Evolutionary conservation across 164 flowering plant species (phyloP).

Genomic region (Akebia trifoliata): DNA sequence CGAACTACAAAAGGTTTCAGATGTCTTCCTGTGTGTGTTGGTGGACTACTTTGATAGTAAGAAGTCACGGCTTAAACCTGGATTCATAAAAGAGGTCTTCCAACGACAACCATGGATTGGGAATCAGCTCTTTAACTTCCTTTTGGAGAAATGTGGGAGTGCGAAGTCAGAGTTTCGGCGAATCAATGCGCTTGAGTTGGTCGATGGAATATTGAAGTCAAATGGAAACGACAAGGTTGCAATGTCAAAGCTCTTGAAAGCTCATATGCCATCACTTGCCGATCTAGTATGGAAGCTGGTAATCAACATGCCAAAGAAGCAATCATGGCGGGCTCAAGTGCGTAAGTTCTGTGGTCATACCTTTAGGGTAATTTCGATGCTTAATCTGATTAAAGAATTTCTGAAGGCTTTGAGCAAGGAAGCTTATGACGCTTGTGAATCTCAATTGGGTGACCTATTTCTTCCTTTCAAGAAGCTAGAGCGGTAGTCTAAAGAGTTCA

Average conservation of each 20-base stretch:
- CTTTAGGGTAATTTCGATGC: conserved; percentile 40
- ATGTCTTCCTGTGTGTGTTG: conserved; percentile 40
- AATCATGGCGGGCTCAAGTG: conserved; percentile 54
- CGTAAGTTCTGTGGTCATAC: conserved; percentile 56
- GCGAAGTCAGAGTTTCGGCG: conserved; percentile 65
- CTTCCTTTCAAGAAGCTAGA: conserved; percentile 35
- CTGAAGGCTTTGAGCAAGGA: conserved; percentile 50
- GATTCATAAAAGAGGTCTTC: conserved; percentile 71
- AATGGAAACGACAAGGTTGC: conserved; percentile 21
- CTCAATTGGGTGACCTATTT: conserved; percentile 54
- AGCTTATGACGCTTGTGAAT: conserved; percentile 53
- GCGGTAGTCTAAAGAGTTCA: not conserved
- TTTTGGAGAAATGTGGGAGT: conserved; percentile 56
- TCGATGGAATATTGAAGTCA: conserved; percentile 50
- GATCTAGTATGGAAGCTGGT: conserved; percentile 46
- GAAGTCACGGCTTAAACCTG: conserved; percentile 64
- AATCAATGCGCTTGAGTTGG: conserved; percentile 67
- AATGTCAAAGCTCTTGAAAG: conserved; percentile 31
- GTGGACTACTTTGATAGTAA: conserved; percentile 59
- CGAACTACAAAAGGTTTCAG: conserved; percentile 40
- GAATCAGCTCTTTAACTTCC: conserved; percentile 45
- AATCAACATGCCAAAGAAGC: conserved; percentile 61
- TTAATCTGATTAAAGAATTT: conserved; percentile 42
- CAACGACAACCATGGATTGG: conserved; percentile 77
- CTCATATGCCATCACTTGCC: conserved; percentile 34